Conservation (phyloP, 2,329 filamentous ascomycete species). For the Phaeosphaeriaceae sp. region DNA sequence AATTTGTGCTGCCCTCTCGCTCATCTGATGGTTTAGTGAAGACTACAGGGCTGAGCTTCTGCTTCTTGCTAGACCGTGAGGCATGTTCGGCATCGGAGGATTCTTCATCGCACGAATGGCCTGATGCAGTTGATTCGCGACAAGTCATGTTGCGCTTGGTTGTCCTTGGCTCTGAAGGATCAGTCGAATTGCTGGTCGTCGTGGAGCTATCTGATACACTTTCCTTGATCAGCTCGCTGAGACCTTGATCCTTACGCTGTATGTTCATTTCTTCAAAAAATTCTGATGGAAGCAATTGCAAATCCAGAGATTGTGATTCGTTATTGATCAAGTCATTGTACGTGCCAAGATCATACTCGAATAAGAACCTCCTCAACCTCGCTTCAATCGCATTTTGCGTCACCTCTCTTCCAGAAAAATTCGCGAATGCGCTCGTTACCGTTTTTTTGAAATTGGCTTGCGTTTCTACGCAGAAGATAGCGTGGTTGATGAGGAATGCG, state of each 20-base stretch:
- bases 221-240: not conserved
- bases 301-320: not conserved
- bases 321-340: not conserved
- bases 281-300: not conserved
- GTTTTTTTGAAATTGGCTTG: not conserved
- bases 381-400: not conserved
- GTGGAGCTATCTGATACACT: not conserved
- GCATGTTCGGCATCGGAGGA: too few relatives aligned
- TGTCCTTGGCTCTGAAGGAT: too few relatives aligned
- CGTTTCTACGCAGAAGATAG: slow-evolving; percentile 1
- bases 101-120: too few relatives aligned
- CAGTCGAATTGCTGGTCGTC: too few relatives aligned
- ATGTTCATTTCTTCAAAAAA: not conserved
- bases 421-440: not conserved
- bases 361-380: not conserved
- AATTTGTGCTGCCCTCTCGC: too few relatives aligned
- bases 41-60: too few relatives aligned
- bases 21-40: too few relatives aligned
- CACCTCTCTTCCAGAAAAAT: not conserved
- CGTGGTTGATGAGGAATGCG: slow-evolving; percentile 8
- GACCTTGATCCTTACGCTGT: not conserved
- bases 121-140: too few relatives aligned
- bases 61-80: too few relatives aligned
- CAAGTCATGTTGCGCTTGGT: too few relatives aligned
- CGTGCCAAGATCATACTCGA: not conserved